These are phyloP conservation scores for Trichopus zeylanicus DNA, from an alignment of 116 monocot genomes.

Conservation along the genomic window DNA sequence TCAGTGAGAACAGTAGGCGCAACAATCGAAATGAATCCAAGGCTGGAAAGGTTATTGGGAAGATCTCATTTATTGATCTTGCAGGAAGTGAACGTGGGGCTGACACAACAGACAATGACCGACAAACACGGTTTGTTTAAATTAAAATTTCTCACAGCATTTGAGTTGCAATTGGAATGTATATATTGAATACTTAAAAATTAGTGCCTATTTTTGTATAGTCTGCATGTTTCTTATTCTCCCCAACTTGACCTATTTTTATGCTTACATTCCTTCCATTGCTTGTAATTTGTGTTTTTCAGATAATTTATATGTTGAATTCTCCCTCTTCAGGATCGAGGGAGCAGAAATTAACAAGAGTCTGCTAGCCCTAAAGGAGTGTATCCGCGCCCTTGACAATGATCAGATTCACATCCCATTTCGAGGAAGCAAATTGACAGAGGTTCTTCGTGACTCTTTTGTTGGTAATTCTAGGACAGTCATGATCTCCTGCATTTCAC, in stretches of 20 bases:
- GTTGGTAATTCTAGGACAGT: slow-evolving; percentile 97
- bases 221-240: too few relatives aligned
- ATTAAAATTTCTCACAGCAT: neutral
- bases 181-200: too few relatives aligned
- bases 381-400: slow-evolving; percentile 97
- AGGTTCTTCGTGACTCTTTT: slow-evolving; percentile 99
- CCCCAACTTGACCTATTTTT: too few relatives aligned
- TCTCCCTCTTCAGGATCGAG: slow-evolving; percentile 70
- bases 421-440: slow-evolving; percentile 96
- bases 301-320: slow-evolving; percentile 7
- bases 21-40: slow-evolving; percentile 55
- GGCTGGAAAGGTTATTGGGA: slow-evolving; percentile 69
- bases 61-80: slow-evolving; percentile 98
- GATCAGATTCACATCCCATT: slow-evolving; percentile 99
- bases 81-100: slow-evolving; percentile 99
- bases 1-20: slow-evolving; percentile 50
- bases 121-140: slow-evolving; percentile 79
- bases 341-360: slow-evolving; percentile 99
- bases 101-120: slow-evolving; percentile 98
- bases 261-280: too few relatives aligned
- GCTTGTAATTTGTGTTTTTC: slow-evolving; percentile 1
- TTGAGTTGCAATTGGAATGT: neutral
- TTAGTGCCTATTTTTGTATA: too few relatives aligned
- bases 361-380: slow-evolving; percentile 89
- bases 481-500: slow-evolving; percentile 99